Base-by-base conservation (phyloP, 768 basidiomycete genomes). In the Hortiboletus flavorubellus region DNA sequence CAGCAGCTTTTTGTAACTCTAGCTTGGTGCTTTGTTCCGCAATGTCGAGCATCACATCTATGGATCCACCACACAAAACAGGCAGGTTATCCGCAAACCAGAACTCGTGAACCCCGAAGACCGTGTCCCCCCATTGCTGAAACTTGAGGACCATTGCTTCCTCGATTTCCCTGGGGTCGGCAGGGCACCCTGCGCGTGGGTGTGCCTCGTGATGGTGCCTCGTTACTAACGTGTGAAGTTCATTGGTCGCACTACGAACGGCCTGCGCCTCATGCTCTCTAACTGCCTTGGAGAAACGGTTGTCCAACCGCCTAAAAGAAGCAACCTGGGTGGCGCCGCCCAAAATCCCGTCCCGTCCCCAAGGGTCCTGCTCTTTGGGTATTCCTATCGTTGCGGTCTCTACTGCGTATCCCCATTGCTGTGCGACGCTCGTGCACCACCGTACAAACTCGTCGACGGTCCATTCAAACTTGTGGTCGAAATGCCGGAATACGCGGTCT, bases 381-480 rank as follows among this genome's bases (percentile, higher is more conserved):
- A 71, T 73, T 0, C 91, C 91, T 18, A 93, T 75, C 5, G 80
- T 80, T 5, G 77, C 72, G 11, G 82, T 66, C 29, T 83, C 75
- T 10, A 91, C 83, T 1, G 74, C 74, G 59, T 93, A 93, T 0
- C 88, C 89, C 87, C 88, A 93, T 46, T 81, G 77, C 5, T 64
- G 65, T 0, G 87, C 89, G 2, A 72, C 74, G 0, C 63, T 65
- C 11, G 70, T 58, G 64, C 91, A 92, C 83, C 86, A 89, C 15
- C 59, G 61, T 18, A 66, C 62, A 65, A 92, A 96, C 63, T 95
- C 93, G 3, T 82, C 81, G 0, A 71, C 66, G 0, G 91, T 93
- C 88, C 89, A 95, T 68, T 96, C 93, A 58, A 94, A 92, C 61
- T 93, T 88, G 70, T 96, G 93, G 60, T 94, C 93, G 23, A 71